Conservation (phyloP, 2,329 filamentous ascomycete species). For the Pestalotiopsis sp. region DNA sequence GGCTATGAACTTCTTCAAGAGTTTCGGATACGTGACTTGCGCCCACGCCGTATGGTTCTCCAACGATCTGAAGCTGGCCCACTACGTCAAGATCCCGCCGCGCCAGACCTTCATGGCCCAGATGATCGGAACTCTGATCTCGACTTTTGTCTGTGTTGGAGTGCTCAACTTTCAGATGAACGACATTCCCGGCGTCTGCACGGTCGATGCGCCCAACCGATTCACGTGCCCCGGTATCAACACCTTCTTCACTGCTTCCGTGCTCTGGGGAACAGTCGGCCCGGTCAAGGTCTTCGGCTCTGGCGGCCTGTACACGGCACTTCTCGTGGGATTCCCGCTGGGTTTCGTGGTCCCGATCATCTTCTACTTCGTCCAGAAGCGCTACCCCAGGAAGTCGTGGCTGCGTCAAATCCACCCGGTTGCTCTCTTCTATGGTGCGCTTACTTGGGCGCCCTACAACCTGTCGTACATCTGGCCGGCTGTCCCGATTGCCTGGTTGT, state of each 20-base stretch:
- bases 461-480: slow-evolving; percentile 48
- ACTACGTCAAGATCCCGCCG: slow-evolving; percentile 63
- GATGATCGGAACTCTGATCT: slow-evolving; percentile 56
- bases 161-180: slow-evolving; percentile 40
- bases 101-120: slow-evolving; percentile 60
- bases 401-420: slow-evolving; percentile 28
- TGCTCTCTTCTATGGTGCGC: slow-evolving; percentile 24
- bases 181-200: slow-evolving; percentile 50
- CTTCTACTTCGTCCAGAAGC: slow-evolving; percentile 30
- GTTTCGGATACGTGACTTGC: slow-evolving; percentile 38
- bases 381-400: slow-evolving; percentile 18
- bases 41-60: slow-evolving; percentile 27
- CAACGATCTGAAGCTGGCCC: slow-evolving; percentile 46
- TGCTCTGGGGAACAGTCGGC: slow-evolving; percentile 42
- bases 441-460: slow-evolving; percentile 36
- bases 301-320: slow-evolving; percentile 33
- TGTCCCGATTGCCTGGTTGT: slow-evolving; percentile 43
- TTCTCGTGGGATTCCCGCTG: slow-evolving; percentile 33
- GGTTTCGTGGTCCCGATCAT: slow-evolving; percentile 31
- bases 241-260: slow-evolving; percentile 44
- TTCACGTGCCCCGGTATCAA: slow-evolving; percentile 54
- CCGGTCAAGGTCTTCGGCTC: slow-evolving; percentile 37
- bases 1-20: slow-evolving; percentile 57
- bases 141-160: slow-evolving; percentile 50
- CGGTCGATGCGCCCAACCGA: slow-evolving; percentile 44